Percentiles rank a stretch among this genome's conserved stretches.
phyloP scores from a whole-genome alignment of 495 filamentous ascomycete genomes.

The Halenospora varia region DNA sequence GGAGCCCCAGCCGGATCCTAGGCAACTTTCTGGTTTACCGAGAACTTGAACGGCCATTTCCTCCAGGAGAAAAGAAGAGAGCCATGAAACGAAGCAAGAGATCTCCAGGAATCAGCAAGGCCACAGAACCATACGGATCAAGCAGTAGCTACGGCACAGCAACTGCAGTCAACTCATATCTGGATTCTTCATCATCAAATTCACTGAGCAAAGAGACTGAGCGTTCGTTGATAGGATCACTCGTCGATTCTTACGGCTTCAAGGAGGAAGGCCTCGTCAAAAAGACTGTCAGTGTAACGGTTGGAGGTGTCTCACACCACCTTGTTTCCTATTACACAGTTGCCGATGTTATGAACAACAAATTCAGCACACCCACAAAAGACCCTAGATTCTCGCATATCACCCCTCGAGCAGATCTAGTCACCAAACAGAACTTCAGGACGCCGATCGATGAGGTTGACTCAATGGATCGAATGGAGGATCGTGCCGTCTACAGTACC shows the following conservation, averaged over 20 bases:
- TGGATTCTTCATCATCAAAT: slow-evolving; percentile 33
- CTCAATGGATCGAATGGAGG: slow-evolving; percentile 35
- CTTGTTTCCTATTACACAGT: slow-evolving; percentile 86
- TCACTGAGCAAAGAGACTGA: slow-evolving; percentile 40
- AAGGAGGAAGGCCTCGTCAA: slow-evolving; percentile 81
- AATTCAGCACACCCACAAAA: slow-evolving; percentile 57
- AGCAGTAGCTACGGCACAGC: slow-evolving; percentile 23
- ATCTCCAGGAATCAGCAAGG: slow-evolving; percentile 23
- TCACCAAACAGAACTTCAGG: slow-evolving; percentile 67
- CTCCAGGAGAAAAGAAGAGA: slow-evolving; percentile 84
- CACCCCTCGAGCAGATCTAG: slow-evolving; percentile 52
- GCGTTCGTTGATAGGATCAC: slow-evolving; percentile 71
- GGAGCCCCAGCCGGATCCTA: slow-evolving; percentile 87
- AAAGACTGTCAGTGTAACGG: slow-evolving; percentile 81
- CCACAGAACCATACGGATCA: slow-evolving; percentile 14
- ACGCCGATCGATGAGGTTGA: slow-evolving; percentile 58
- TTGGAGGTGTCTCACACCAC: slow-evolving; percentile 68
- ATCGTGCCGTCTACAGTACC: slow-evolving; percentile 24
- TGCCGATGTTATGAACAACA: slow-evolving; percentile 62
- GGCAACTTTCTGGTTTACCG: slow-evolving; percentile 89
- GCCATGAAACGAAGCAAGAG: slow-evolving; percentile 65
- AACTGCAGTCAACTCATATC: slow-evolving; percentile 30
- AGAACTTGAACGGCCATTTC: slow-evolving; percentile 75
- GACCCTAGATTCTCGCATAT: slow-evolving; percentile 52
- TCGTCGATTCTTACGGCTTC: slow-evolving; percentile 85